A percentile compares a stretch with the other conserved stretches of the same genome.
Evolutionary conservation across 305 asterid species (phyloP).

Genomic region (Fraxinus floribunda): DNA sequence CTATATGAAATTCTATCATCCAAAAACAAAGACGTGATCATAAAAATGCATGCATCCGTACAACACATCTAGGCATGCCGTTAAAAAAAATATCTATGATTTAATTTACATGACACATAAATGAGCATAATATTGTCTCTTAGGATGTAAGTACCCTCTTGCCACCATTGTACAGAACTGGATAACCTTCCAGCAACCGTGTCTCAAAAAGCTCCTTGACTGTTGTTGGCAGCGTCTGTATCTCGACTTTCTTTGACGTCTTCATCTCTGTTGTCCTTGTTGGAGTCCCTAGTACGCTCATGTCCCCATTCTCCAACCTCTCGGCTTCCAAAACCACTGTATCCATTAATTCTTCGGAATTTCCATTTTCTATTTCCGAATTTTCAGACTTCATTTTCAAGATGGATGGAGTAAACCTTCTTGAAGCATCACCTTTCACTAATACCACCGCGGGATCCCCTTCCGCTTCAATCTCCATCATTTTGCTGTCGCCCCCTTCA

Average conservation of each 20-base stretch:
- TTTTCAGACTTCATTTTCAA: constrained; percentile 33
- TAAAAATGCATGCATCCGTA: not conserved
- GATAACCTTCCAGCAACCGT: constrained; percentile 90
- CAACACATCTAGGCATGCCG: not conserved
- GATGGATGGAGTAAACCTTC: constrained; percentile 35
- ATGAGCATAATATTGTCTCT: not conserved
- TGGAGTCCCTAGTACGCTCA: constrained; percentile 34
- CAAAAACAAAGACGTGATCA: not conserved
- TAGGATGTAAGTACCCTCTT: constrained; percentile 54
- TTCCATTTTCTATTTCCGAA: constrained; percentile 36
- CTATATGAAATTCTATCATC: not conserved
- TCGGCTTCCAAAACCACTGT: constrained; percentile 50
- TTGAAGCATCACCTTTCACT: constrained; percentile 20
- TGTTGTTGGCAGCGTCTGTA: constrained; percentile 66
- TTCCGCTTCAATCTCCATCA: constrained; percentile 59
- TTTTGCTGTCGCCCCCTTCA: constrained; percentile 30
- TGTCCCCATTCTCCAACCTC: constrained; percentile 34
- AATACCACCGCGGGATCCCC: constrained; percentile 32
- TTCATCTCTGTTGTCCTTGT: constrained; percentile 64
- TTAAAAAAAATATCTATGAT: not conserved
- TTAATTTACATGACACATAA: not conserved
- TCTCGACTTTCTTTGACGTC: constrained; percentile 55
- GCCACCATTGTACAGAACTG: constrained; percentile 96
- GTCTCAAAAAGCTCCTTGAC: constrained; percentile 91
- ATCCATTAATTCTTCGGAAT: constrained; percentile 41